Percentiles rank a stretch among this genome's conserved stretches.
These are phyloP conservation scores for Kuraishia molischiana DNA, from an alignment of 805 yeast species.

Conservation along the genomic window DNA sequence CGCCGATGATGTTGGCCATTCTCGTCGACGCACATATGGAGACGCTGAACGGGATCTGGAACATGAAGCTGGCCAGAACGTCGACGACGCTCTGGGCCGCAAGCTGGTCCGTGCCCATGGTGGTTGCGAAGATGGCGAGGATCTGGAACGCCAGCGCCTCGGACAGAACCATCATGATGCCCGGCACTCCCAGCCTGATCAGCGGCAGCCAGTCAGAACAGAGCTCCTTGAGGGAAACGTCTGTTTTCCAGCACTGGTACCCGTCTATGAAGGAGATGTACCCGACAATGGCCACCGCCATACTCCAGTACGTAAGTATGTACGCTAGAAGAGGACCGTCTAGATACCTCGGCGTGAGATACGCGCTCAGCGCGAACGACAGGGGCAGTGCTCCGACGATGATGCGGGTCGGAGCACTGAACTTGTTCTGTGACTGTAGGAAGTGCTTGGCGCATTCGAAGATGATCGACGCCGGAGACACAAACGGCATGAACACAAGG, in stretches of 20 bases:
- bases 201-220: conserved; percentile 53
- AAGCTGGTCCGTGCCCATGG: conserved; percentile 47
- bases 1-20: conserved; percentile 70
- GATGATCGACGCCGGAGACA: conserved; percentile 56
- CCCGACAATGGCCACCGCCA: conserved; percentile 46
- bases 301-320: conserved; percentile 57
- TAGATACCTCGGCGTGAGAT: conserved; percentile 52
- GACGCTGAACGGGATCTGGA: conserved; percentile 69
- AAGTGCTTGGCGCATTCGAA: conserved; percentile 66
- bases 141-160: conserved; percentile 76
- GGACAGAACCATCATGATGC: conserved; percentile 66
- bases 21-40: conserved; percentile 70
- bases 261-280: conserved; percentile 37
- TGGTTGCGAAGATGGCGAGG: conserved; percentile 57
- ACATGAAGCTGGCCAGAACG: conserved; percentile 56
- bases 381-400: conserved; percentile 58
- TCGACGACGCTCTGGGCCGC: conserved; percentile 70
- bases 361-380: conserved; percentile 55
- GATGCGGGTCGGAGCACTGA: conserved; percentile 71
- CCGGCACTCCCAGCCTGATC: conserved; percentile 56
- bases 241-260: conserved; percentile 25
- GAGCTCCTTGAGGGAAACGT: conserved; percentile 20
- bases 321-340: conserved; percentile 73
- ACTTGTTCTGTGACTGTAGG: conserved; percentile 68
- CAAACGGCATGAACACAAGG: conserved; percentile 44